A percentile compares a stretch with the other conserved stretches of the same genome.
These are phyloP conservation scores for Lumnitzera littorea DNA, from an alignment of 345 rosid genomes.

Conservation along the genomic window DNA sequence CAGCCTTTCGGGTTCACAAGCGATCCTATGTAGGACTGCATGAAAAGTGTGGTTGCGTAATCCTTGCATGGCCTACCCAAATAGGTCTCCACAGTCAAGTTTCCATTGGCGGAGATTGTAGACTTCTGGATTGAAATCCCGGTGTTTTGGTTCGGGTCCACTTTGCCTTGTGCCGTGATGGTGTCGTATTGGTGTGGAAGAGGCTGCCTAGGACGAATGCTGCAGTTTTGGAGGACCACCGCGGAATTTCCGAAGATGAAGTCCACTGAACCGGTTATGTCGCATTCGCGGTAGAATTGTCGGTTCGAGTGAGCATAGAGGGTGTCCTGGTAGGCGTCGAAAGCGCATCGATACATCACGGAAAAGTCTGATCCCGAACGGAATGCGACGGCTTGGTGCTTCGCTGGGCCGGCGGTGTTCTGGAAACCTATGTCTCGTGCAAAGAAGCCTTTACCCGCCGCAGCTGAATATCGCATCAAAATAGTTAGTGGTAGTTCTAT, in stretches of 20 bases:
- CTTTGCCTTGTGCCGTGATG: slow-evolving; percentile 70
- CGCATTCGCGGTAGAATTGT: too few relatives aligned
- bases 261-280: too few relatives aligned
- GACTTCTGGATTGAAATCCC: slow-evolving; percentile 33
- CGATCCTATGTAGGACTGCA: slow-evolving; percentile 50
- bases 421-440: too few relatives aligned
- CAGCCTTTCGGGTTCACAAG: slow-evolving; percentile 50
- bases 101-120: slow-evolving; percentile 27
- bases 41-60: slow-evolving; percentile 57
- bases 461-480: too few relatives aligned
- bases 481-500: too few relatives aligned
- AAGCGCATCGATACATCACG: too few relatives aligned
- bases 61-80: slow-evolving; percentile 75
- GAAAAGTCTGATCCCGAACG: too few relatives aligned
- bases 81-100: slow-evolving; percentile 42
- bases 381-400: too few relatives aligned
- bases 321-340: slow-evolving; percentile 3
- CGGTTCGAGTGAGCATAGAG: too few relatives aligned
- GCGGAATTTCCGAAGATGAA: too few relatives aligned
- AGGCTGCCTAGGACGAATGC: slow-evolving; percentile 55
- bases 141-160: slow-evolving; percentile 42
- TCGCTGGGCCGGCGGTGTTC: too few relatives aligned
- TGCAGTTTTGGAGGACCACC: slow-evolving; percentile 18
- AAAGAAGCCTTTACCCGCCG: too few relatives aligned
- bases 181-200: slow-evolving; percentile 46